Base-by-base conservation (phyloP, 768 basidiomycete genomes). In the Hericium alpestre region DNA sequence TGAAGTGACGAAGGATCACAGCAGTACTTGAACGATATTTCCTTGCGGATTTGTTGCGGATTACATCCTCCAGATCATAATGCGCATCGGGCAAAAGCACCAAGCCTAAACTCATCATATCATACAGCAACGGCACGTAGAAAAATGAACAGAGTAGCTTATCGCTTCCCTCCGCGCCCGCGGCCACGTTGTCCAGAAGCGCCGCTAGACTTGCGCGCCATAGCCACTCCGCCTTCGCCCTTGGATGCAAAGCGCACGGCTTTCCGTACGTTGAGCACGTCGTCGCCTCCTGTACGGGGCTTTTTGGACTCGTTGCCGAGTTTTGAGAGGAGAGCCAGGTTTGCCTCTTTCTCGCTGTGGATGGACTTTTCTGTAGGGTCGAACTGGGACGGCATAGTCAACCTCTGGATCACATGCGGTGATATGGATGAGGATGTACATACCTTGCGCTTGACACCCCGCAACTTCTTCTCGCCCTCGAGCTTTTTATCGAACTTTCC, bases 391-490 rank as follows among this genome's bases (percentile, higher is more conserved):
- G 18, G 4, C 18, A 9, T 9, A 32, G 32, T 32, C 32, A 32
- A 32, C 32, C 9, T 32, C 32, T 32, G 32, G 32, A 32, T 32
- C 32, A 10, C 32, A 32, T 9, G 32, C 1, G 32, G 1, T 10
- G 32, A 32, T 32, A 32, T 7, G 57, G 52, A 27, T 46, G 13
- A 27, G 13, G n/a, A 23, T 41, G 38, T 27, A 66, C 75, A 46
- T 61, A 91, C 92, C 86, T 97, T 97, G 65, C 96, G 83, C 75
- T 97, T 98, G 50, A 93, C 73, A 6, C 93, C 93, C 38, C 82
- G 81, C 47, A 84, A 68, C 70, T 91, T 93, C 69, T 90, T 88
- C 71, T 99, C 96, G 12, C 94, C 94, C 53, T 94, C 87, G 20
- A 98, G 78, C 66, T 78, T 83, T 61, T 82, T 86, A 69, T 98